Base-by-base conservation (phyloP, 1,284 basidiomycete species). In the Ceratobasidium sp. region DNA sequence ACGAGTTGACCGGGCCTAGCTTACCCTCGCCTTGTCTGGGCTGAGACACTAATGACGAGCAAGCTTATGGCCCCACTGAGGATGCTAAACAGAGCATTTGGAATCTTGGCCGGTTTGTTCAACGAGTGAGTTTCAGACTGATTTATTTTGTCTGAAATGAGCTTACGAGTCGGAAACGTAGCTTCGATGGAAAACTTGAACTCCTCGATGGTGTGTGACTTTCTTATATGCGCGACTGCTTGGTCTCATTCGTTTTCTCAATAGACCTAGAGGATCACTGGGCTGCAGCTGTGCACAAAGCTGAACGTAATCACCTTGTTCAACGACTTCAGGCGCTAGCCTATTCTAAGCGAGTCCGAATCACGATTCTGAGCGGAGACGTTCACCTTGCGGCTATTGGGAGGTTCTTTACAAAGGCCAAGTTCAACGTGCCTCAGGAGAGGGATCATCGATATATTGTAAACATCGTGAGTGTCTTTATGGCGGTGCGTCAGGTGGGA, bases 291-390 rank as follows among this genome's bases (percentile, higher is more conserved):
- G 78, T 78, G 2, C 85, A 86, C 79, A 86, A 86, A 77, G 77
- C 79, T 27, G 85, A 86, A 75, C 81, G 85, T 29, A 86, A 86
- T 76, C 80, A 79, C 76, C 80, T 86, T 36, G 79, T 86, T 14
- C 78, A 81, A 66, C 79, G 82, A 15, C 79, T 80, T 53, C 81
- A 82, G 76, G 67, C 79, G 19, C 77, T 82, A 33, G 80, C 81
- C 0, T 47, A 77, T 29, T 69, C 78, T 27, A 79, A 80, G 65
- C 76, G 80, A 27, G 50, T 83, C 8, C 81, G 83, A 17, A 78
- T 84, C n/a, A 80, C 81, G 8, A 83, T 81, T 74, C 77, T 83
- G 47, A 80, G 78, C 15, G 83, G 83, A 22, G 83, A 84, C 73
- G 82, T 83, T 6, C 82, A 83, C 72, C 79, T 80, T 17, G 79